A percentile compares a stretch with the other conserved stretches of the same genome.
These are phyloP conservation scores for Pichia insulana DNA, from an alignment of 805 yeast genomes.

Conservation along the genomic window DNA sequence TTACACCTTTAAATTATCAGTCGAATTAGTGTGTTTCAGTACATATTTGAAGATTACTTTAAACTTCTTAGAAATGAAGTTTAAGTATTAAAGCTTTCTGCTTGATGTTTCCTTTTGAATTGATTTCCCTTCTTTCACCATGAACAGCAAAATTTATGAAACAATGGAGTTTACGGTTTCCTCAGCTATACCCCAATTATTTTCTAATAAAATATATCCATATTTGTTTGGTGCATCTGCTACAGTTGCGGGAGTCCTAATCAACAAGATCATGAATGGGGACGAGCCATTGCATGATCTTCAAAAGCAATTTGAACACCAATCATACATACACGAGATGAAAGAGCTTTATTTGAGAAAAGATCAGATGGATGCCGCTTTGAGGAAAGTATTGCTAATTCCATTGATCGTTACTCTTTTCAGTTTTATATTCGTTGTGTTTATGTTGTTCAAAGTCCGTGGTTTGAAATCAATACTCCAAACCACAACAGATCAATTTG, in stretches of 20 bases:
- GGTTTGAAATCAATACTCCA: neutral
- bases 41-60: too few relatives aligned
- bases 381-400: neutral
- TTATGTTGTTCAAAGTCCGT: neutral
- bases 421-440: neutral
- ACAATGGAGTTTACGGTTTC: too few relatives aligned
- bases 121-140: too few relatives aligned
- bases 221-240: slow-evolving; percentile 1
- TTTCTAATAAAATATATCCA: neutral
- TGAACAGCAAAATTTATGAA: too few relatives aligned
- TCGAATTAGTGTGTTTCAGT: too few relatives aligned
- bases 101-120: too few relatives aligned
- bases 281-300: slow-evolving; percentile 5
- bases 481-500: neutral
- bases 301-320: slow-evolving; percentile 4
- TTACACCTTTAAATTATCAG: too few relatives aligned
- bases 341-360: slow-evolving; percentile 5
- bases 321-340: slow-evolving; percentile 7
- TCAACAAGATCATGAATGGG: neutral
- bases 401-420: neutral
- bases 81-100: too few relatives aligned
- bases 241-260: neutral
- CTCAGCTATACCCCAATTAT: too few relatives aligned
- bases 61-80: too few relatives aligned
- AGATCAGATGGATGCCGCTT: slow-evolving; percentile 2